A percentile compares a stretch with the other conserved stretches of the same genome.
Conservation (phyloP, 176 grass and related monocot genomes). For the Eragrostis curvula region DNA sequence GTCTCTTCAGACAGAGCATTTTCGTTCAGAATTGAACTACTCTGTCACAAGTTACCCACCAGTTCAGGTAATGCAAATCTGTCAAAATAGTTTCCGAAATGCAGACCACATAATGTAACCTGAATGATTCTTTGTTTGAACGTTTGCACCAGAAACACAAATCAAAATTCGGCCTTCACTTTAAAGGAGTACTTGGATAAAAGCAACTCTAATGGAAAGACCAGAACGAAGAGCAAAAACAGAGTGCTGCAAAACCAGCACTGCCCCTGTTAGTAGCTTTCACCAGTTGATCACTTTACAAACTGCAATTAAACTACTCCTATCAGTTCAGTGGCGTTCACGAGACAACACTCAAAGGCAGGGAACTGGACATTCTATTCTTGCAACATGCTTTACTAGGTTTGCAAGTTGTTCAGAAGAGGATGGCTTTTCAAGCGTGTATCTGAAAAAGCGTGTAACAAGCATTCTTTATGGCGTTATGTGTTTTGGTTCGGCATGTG, state of each 20-base stretch:
- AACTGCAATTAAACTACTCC: not conserved
- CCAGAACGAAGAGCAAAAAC: not conserved
- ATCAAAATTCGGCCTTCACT: not conserved
- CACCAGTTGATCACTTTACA: not conserved
- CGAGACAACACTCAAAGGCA: conserved; percentile 1
- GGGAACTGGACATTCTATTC: conserved; percentile 28
- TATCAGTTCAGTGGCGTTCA: conserved; percentile 5
- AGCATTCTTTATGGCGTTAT: conserved; percentile 33
- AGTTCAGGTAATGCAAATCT: not conserved
- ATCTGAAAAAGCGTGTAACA: conserved; percentile 34
- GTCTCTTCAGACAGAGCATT: too few relatives aligned
- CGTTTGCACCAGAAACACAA: not conserved
- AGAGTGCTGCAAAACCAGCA: not conserved
- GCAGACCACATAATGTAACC: not conserved
- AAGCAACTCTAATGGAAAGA: not conserved
- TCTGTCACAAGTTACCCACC: not conserved
- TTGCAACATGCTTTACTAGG: conserved; percentile 21
- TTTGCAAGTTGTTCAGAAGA: conserved; percentile 29
- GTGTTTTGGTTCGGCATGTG: conserved; percentile 12
- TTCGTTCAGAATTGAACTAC: conserved; percentile 5
- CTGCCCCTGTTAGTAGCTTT: not conserved
- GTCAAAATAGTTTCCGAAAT: not conserved
- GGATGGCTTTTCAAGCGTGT: conserved; percentile 51
- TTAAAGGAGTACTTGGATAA: not conserved
- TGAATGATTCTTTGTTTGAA: not conserved